These are phyloP conservation scores for Leucocoprinus leucothites DNA, from an alignment of 768 basidiomycete species.

Conservation along the genomic window DNA sequence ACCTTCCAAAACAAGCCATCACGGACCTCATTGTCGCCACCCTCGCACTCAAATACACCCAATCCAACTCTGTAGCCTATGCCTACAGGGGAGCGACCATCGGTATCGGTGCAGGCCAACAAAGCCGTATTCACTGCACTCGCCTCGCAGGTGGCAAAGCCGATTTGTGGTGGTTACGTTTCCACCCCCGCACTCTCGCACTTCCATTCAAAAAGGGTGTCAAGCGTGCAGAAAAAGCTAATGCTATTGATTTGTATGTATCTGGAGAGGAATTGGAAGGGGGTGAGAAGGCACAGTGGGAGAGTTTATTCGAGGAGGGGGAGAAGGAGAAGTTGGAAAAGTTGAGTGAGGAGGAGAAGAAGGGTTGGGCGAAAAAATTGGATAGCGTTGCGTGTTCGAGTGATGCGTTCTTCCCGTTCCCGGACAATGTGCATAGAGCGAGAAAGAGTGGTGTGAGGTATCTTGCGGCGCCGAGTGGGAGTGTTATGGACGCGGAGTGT, in stretches of 20 bases:
- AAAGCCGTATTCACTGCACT: slow-evolving; percentile 99
- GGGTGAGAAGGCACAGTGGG: slow-evolving; percentile 89
- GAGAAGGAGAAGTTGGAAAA: slow-evolving; percentile 41
- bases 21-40: slow-evolving; percentile 97
- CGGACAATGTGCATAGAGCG: slow-evolving; percentile 95
- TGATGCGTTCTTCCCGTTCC: slow-evolving; percentile 99
- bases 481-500: slow-evolving; percentile 96
- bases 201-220: slow-evolving; percentile 97
- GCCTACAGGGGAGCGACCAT: slow-evolving; percentile 89
- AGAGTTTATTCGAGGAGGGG: slow-evolving; percentile 72
- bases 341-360: slow-evolving; percentile 67
- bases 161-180: slow-evolving; percentile 99
- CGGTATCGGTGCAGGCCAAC: slow-evolving; percentile 96
- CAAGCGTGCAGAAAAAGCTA: slow-evolving; percentile 97
- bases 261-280: slow-evolving; percentile 86
- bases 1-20: slow-evolving; percentile 74
- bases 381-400: slow-evolving; percentile 90
- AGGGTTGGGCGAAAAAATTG: slow-evolving; percentile 68
- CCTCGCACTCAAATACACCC: slow-evolving; percentile 96
- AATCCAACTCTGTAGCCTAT: slow-evolving; percentile 98
- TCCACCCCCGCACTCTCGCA: slow-evolving; percentile 89
- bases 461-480: slow-evolving; percentile 88
- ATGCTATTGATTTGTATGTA: slow-evolving; percentile 96
- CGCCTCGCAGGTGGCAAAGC: slow-evolving; percentile 96
- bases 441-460: slow-evolving; percentile 90